Percentiles rank a stretch among this genome's conserved stretches.
phyloP scores from a whole-genome alignment of 495 filamentous ascomycete genomes.

The Physcia stellaris region DNA sequence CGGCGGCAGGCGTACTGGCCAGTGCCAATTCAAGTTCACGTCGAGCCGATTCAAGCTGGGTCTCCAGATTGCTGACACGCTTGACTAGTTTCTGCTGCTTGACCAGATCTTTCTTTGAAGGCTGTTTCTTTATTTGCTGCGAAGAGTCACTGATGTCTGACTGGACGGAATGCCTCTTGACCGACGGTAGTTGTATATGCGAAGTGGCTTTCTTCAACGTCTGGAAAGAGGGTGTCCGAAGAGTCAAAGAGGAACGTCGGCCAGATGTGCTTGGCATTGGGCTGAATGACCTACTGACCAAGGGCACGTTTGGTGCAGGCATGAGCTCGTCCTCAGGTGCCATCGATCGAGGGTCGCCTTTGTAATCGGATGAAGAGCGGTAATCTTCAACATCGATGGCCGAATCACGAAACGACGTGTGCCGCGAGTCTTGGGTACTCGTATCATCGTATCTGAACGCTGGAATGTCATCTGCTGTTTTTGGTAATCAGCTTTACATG shows the following conservation, averaged over 20 bases:
- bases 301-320: conserved; percentile 2
- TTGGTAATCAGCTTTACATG: too few relatives aligned
- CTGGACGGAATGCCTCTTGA: conserved; percentile 17
- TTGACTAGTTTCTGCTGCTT: conserved; percentile 49
- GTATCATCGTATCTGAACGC: conserved; percentile 8
- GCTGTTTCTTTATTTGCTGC: conserved; percentile 28
- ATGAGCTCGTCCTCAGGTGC: conserved; percentile 6
- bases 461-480: too few relatives aligned
- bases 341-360: conserved; percentile 3
- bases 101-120: conserved; percentile 46
- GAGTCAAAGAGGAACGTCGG: conserved; percentile 8
- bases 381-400: conserved; percentile 15
- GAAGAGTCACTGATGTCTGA: conserved; percentile 4
- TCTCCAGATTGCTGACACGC: conserved; percentile 51
- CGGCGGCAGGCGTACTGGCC: conserved; percentile 24
- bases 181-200: conserved; percentile 20
- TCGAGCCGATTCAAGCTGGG: conserved; percentile 43
- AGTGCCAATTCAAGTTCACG: conserved; percentile 40
- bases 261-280: conserved; percentile 9
- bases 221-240: conserved; percentile 19
- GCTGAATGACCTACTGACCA: conserved; percentile 4
- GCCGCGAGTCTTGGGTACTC: background rate
- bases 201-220: conserved; percentile 25
- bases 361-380: conserved; percentile 9
- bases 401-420: conserved; percentile 16